These are phyloP conservation scores for Trametes gibbosa DNA, from an alignment of 768 basidiomycete genomes.

Conservation along the genomic window DNA sequence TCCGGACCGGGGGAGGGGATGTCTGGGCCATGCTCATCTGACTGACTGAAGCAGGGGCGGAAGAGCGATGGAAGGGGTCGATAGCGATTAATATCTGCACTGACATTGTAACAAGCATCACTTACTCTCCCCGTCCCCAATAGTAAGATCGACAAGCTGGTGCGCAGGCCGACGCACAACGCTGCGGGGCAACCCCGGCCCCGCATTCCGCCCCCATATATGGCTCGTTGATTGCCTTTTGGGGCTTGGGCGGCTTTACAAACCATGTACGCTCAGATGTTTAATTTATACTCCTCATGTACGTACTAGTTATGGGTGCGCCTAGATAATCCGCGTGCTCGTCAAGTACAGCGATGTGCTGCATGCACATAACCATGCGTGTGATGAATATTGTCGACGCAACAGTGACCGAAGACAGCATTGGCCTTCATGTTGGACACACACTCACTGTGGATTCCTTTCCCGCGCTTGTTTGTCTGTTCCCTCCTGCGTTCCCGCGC, in stretches of 20 bases:
- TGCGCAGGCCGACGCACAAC: too few relatives aligned
- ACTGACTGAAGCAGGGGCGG: constrained; percentile 11
- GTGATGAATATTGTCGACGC: constrained; percentile 1
- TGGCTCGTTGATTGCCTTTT: background rate
- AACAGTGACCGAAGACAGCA: background rate
- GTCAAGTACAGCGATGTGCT: too few relatives aligned
- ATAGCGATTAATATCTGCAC: constrained; percentile 9
- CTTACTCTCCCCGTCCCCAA: too few relatives aligned
- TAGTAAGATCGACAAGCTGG: too few relatives aligned
- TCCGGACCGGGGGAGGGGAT: constrained; percentile 20
- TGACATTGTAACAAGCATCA: too few relatives aligned
- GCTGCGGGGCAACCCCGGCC: too few relatives aligned
- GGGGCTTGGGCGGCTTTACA: background rate
- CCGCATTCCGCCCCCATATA: background rate
- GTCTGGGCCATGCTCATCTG: constrained; percentile 20
- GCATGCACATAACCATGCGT: background rate
- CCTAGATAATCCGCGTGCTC: background rate
- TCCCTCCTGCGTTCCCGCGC: constrained; percentile 1
- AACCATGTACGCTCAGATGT: too few relatives aligned
- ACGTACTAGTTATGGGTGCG: too few relatives aligned
- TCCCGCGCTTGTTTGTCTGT: constrained; percentile 5
- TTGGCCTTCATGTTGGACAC: background rate
- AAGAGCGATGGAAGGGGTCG: constrained; percentile 11
- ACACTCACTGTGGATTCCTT: background rate
- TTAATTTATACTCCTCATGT: too few relatives aligned